phyloP scores from a whole-genome alignment of 176 grass and related monocot species.

The Areca catechu region DNA sequence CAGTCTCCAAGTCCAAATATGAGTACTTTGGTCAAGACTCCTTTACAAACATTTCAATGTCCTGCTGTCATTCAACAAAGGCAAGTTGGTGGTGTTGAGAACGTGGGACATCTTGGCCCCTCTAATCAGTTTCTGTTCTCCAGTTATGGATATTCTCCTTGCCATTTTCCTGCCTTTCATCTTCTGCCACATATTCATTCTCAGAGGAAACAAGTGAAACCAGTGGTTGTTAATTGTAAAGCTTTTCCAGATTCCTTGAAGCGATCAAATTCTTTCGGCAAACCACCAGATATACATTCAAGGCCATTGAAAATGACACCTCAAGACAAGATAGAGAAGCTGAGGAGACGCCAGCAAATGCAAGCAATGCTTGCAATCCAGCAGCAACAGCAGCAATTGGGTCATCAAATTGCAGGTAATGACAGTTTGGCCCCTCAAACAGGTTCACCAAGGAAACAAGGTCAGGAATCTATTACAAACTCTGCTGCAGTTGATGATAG shows the following conservation, averaged over 20 bases:
- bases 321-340: conserved; percentile 77
- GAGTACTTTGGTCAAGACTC: conserved; percentile 19
- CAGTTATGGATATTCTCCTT: conserved; percentile 33
- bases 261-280: conserved; percentile 26
- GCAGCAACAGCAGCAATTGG: conserved; percentile 58
- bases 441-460: conserved; percentile 33
- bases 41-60: conserved; percentile 21
- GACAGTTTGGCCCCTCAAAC: conserved; percentile 27
- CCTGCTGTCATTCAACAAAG: conserved; percentile 27
- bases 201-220: conserved; percentile 29
- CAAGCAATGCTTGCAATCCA: conserved; percentile 68
- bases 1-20: conserved; percentile 25
- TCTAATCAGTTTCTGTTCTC: conserved; percentile 43
- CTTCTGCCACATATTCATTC: conserved; percentile 22
- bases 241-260: conserved; percentile 26
- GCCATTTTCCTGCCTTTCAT: conserved; percentile 33
- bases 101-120: conserved; percentile 31
- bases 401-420: conserved; percentile 31
- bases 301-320: conserved; percentile 48
- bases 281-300: conserved; percentile 31
- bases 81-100: conserved; percentile 28
- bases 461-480: conserved; percentile 31
- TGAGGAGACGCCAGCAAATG: conserved; percentile 61
- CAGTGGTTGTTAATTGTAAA: conserved; percentile 23
- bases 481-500: conserved; percentile 32